Conservation (phyloP, 83 land plant genomes). For the Thuja plicata region DNA sequence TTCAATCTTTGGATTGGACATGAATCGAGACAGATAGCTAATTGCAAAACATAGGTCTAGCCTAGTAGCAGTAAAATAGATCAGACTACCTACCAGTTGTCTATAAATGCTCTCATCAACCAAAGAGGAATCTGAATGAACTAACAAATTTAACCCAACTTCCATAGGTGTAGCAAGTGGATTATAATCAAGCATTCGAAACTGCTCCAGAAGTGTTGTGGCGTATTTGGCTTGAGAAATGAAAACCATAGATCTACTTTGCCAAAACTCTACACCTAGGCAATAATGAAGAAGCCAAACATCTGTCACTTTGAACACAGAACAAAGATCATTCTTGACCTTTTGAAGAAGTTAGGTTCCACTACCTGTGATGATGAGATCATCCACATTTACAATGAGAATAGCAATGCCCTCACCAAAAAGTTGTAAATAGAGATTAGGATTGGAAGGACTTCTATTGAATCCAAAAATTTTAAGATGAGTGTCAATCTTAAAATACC, state of each 20-base stretch:
- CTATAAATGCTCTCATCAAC: neutral
- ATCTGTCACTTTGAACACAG: too few species aligned
- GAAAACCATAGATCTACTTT: too few species aligned
- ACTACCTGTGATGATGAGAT: too few species aligned
- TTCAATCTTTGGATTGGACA: neutral
- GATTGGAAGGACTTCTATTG: neutral
- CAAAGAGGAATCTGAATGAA: neutral
- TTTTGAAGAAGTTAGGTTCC: too few species aligned
- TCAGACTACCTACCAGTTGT: neutral
- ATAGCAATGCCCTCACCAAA: neutral
- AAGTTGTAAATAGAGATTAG: neutral
- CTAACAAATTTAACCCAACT: neutral
- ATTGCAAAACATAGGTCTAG: neutral
- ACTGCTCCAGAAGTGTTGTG: neutral
- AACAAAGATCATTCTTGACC: too few species aligned
- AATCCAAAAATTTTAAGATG: too few species aligned
- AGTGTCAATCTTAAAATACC: too few species aligned
- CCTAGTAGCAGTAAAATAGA: neutral
- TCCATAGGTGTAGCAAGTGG: too few species aligned
- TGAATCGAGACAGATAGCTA: neutral
- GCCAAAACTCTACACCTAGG: too few species aligned
- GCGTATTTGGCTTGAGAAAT: too few species aligned
- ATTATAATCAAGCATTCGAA: neutral
- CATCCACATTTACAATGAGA: too few species aligned
- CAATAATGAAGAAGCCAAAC: too few species aligned